phyloP scores from a whole-genome alignment of 192 early-diverging fungal species.

The Funneliformis geosporum region DNA sequence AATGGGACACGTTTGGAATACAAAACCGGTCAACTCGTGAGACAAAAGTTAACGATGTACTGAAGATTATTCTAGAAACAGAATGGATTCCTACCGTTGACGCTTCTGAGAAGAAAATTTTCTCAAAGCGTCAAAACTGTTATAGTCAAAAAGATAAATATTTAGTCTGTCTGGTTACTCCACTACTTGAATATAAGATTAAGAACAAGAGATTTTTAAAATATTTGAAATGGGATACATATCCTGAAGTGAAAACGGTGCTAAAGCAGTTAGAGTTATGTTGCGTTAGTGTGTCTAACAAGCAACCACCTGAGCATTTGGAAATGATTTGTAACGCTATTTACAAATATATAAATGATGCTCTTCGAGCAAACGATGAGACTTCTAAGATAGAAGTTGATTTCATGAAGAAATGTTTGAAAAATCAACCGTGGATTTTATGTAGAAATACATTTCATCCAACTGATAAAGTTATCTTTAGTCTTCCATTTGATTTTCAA shows the following conservation, averaged over 20 bases:
- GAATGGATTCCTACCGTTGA: conserved; percentile 7
- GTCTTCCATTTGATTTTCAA: background rate
- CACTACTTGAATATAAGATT: background rate
- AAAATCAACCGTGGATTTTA: background rate
- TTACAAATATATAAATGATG: conserved; percentile 1
- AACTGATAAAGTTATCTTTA: background rate
- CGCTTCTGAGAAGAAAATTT: background rate
- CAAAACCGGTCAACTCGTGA: background rate
- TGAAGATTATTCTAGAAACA: background rate
- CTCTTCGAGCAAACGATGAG: background rate
- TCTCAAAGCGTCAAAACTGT: background rate
- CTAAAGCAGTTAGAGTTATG: background rate
- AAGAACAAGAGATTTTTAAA: background rate
- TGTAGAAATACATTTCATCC: background rate
- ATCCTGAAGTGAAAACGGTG: background rate
- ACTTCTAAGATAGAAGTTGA: background rate
- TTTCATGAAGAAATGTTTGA: background rate
- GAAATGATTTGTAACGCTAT: background rate
- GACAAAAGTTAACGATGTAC: background rate
- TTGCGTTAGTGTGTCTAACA: background rate
- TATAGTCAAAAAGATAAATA: background rate
- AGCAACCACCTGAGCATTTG: background rate
- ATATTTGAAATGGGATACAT: background rate
- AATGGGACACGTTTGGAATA: background rate
- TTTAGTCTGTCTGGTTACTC: background rate